Evolutionary conservation across 2,329 filamentous ascomycete species (phyloP), one percentile per base, ranked within the genome.

Genomic region (Arthroderma sp.): DNA sequence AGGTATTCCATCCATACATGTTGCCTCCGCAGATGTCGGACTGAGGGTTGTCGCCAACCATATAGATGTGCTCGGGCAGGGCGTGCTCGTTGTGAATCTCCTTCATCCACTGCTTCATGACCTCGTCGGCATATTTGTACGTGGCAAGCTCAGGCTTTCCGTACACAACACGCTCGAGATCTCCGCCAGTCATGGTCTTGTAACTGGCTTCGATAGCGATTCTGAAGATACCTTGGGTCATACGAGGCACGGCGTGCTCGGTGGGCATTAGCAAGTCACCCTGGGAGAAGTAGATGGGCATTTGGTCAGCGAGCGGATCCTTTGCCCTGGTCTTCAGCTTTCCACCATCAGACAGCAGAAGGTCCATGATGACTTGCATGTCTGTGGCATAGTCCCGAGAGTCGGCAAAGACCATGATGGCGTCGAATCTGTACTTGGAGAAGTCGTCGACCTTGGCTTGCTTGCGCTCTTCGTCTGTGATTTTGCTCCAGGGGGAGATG

Each of bases 1-100:
- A 85, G 3, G 82, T 85, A 66, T 86, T 86, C 83, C 82, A 86
- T 48, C 80, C 80, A 63, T 86, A 85, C 74, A 80, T 82, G 72
- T 86, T 86, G 49, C 81, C 82, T 50, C 82, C 82, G 51, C 82
- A 72, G 56, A 85, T 84, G 59, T 85, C 81, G 28, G 78, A 82
- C 28, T 78, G 77, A 5, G 80, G 81, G 68, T 84, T 85, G 64
- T 85, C 81, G 52, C 81, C 81, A 45, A 85, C 69, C 81, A 85
- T 85, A 72, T 85, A 85, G 61, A 84, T 71, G 65, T 83, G 81
- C 60, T 75, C 61, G 3, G 80, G 80, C 36, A 84, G 67, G 48
- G 66, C 70, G 69, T 83, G 78, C 62, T 85, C 81, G 57, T 77
- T 77, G 69, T 86, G 81, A 52, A 86, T 76, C 55, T 77, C 70